Percentiles rank a stretch among this genome's conserved stretches.
These are phyloP conservation scores for Plasmopara viticola DNA, from an alignment of 352 stramenopile genomes.

Conservation along the genomic window DNA sequence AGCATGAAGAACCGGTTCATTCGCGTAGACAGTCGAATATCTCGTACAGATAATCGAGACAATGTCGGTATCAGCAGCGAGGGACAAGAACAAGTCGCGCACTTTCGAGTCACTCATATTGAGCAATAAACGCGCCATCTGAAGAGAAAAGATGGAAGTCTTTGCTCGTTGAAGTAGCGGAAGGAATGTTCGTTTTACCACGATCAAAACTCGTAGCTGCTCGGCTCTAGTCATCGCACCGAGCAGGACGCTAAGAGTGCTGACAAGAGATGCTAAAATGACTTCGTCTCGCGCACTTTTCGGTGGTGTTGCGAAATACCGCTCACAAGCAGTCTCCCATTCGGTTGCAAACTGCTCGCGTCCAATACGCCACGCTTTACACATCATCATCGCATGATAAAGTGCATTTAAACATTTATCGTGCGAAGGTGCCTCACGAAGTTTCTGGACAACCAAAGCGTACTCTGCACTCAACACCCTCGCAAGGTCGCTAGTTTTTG, in stretches of 20 bases:
- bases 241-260: slow-evolving; percentile 31
- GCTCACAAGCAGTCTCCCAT: slow-evolving; percentile 46
- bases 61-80: slow-evolving; percentile 52
- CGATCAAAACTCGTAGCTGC: slow-evolving; percentile 41
- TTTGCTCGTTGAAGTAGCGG: slow-evolving; percentile 35
- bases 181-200: slow-evolving; percentile 47
- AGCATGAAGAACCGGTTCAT: slow-evolving; percentile 34
- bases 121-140: slow-evolving; percentile 44
- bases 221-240: slow-evolving; percentile 25
- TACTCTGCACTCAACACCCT: slow-evolving; percentile 18
- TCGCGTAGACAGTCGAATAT: slow-evolving; percentile 37
- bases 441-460: slow-evolving; percentile 19
- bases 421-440: slow-evolving; percentile 45
- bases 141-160: slow-evolving; percentile 24
- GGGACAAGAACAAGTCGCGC: slow-evolving; percentile 46
- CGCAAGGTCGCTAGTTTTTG: background rate
- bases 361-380: slow-evolving; percentile 15
- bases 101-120: slow-evolving; percentile 39
- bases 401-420: slow-evolving; percentile 55
- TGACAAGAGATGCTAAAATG: slow-evolving; percentile 39
- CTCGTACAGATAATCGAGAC: slow-evolving; percentile 39
- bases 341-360: slow-evolving; percentile 22
- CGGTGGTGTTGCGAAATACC: slow-evolving; percentile 32
- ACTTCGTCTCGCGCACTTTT: slow-evolving; percentile 53
- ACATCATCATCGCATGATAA: slow-evolving; percentile 46